Evolutionary conservation across 2,329 filamentous ascomycete species (phyloP), one percentile per base, ranked within the genome.

Genomic region (Ceratocystis papillata): DNA sequence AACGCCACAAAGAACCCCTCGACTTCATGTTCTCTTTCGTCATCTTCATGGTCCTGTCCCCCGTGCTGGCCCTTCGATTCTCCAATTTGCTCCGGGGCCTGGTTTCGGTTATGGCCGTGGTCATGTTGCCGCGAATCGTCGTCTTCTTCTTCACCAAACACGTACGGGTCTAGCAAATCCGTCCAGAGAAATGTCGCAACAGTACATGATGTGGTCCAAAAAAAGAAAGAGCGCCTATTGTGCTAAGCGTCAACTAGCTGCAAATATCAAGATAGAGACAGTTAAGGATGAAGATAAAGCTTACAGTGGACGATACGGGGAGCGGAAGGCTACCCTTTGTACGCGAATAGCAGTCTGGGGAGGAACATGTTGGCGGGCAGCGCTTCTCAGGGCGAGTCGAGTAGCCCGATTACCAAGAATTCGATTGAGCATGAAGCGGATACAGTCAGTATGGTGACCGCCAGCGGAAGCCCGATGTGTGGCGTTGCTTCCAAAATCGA

Each of bases 1-100:
- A 88, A 80, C 0, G 86, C 83, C 6, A 88, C 79, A 68, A 87
- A 87, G 4, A 79, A 64, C 1, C 79, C 76, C 15, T 77, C 75
- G 63, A 79, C 70, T 17, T 76, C 74, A 2, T 77, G 75, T 68
- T 77, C 76, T 69, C 79, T 74, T 17, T 77, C 74, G 33, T 80
- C 77, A 5, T 62, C 37, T 17, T 48, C 22, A 41, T 41, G 37
- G 37, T 41, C 37, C 37, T 41, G 37, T 48, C 79, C 76, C 15
- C 76, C 75, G 63, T 79, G 70, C 15, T 76, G 73, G 3, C 76
- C 75, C 68, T 77, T 76, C 69, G 79, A 74, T 20, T 76, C 74
- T 41, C 80, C 77, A 12, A 7, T n/a, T 20, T 57, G 60, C 46
- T 63, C 45, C 12, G 45, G 59, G 6, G n/a, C 37, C 44, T 66